These are phyloP conservation scores for Ochetophila trinervis DNA, from an alignment of 306 rosid genomes.

Conservation along the genomic window DNA sequence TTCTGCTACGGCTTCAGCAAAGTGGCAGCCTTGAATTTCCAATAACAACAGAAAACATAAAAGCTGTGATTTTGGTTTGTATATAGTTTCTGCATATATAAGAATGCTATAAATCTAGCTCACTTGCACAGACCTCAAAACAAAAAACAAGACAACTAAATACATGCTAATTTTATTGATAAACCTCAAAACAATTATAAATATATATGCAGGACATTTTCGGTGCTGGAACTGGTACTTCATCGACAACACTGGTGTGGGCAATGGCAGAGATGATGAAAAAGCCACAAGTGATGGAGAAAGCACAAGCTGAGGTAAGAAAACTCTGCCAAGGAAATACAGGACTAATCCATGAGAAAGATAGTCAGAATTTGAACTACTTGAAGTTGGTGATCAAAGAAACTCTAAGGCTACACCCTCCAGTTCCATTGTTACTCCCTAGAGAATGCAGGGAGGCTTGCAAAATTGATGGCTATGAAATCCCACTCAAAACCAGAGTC, in stretches of 20 bases:
- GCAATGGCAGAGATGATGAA: conserved; percentile 13
- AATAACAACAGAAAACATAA: conserved; percentile 4
- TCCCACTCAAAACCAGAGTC: background rate
- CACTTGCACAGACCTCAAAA: background rate
- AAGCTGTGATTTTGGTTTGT: conserved; percentile 10
- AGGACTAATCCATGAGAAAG: background rate
- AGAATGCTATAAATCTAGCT: background rate
- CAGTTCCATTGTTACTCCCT: background rate
- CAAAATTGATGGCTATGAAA: background rate
- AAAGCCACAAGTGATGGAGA: conserved; percentile 10
- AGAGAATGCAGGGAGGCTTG: background rate
- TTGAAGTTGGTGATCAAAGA: conserved; percentile 12
- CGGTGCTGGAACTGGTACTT: background rate
- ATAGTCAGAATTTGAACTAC: background rate
- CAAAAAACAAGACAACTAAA: no score
- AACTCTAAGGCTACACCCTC: conserved; percentile 13
- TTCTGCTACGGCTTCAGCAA: conserved; percentile 7
- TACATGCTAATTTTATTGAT: no score
- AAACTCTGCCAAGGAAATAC: background rate
- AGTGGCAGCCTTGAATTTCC: background rate
- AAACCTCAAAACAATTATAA: background rate
- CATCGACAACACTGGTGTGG: background rate
- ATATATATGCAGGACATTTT: background rate
- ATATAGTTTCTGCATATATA: background rate
- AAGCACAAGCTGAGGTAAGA: conserved; percentile 13